A percentile compares a stretch with the other conserved stretches of the same genome.
These are phyloP conservation scores for Sclerotinia trifoliorum DNA, from an alignment of 2,329 filamentous ascomycete genomes.

Conservation along the genomic window DNA sequence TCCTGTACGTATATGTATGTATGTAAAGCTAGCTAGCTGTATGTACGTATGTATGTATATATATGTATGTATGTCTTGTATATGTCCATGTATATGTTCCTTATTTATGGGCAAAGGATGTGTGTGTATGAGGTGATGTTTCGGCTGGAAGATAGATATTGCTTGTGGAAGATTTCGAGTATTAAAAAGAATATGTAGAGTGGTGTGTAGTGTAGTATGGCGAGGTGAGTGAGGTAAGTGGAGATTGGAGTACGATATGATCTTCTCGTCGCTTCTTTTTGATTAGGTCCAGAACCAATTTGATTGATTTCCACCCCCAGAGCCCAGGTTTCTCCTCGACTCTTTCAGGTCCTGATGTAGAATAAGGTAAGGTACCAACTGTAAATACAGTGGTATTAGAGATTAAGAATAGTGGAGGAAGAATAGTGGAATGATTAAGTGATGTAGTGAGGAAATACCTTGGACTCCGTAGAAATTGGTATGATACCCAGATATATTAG, in stretches of 20 bases:
- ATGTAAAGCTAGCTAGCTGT: background rate
- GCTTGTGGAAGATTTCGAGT: background rate
- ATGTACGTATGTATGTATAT: background rate
- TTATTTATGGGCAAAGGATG: background rate
- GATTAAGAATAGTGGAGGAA: background rate
- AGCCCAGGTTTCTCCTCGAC: background rate
- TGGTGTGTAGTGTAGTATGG: background rate
- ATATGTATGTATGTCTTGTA: background rate
- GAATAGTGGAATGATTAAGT: background rate
- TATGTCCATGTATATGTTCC: background rate
- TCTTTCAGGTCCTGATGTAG: slow-evolving; percentile 6
- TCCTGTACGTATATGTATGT: background rate
- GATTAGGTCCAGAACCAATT: slow-evolving; percentile 4
- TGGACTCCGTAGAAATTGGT: background rate
- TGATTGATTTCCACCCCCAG: slow-evolving; percentile 5
- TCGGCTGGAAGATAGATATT: background rate
- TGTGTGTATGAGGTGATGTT: background rate
- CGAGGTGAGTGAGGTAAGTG: background rate
- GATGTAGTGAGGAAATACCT: background rate
- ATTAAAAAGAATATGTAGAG: background rate
- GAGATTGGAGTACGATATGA: background rate
- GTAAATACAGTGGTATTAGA: slow-evolving; percentile 8
- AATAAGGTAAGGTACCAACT: slow-evolving; percentile 17
- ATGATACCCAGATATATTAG: background rate
- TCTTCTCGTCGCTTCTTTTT: slow-evolving; percentile 1